These are phyloP conservation scores for Colletotrichum cereale DNA, from an alignment of 2,329 filamentous ascomycete species.

Conservation along the genomic window DNA sequence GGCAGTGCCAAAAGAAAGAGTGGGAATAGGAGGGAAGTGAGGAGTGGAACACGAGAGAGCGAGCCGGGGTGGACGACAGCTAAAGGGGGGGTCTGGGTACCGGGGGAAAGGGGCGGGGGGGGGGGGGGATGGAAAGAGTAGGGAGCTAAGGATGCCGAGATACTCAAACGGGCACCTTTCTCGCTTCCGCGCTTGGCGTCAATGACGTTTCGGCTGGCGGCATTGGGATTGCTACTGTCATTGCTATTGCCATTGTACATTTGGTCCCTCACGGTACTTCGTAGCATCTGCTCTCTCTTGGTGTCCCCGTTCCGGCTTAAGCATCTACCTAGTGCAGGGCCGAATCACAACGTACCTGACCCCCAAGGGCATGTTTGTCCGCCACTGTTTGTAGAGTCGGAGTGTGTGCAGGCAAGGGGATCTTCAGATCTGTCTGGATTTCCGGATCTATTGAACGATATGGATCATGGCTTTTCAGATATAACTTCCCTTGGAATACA, in stretches of 20 bases:
- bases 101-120: slow-evolving; percentile 12
- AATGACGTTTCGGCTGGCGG: slow-evolving; percentile 41
- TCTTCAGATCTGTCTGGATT: slow-evolving; percentile 9
- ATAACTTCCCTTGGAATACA: background rate
- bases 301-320: background rate
- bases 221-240: slow-evolving; percentile 23
- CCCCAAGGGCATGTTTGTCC: background rate
- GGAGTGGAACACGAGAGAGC: slow-evolving; percentile 1
- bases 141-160: slow-evolving; percentile 27
- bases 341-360: background rate
- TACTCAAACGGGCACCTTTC: slow-evolving; percentile 40
- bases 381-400: slow-evolving; percentile 7
- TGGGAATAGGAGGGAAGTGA: slow-evolving; percentile 29
- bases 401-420: slow-evolving; percentile 12
- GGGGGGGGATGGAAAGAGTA: slow-evolving; percentile 26
- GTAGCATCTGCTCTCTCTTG: background rate
- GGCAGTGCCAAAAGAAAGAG: background rate
- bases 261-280: background rate
- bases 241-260: slow-evolving; percentile 3
- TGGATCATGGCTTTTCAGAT: background rate
- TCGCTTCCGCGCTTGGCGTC: slow-evolving; percentile 40
- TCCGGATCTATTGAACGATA: slow-evolving; percentile 5
- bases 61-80: slow-evolving; percentile 1
- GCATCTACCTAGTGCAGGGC: background rate
- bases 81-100: slow-evolving; percentile 2